Percentiles rank a stretch among this genome's conserved stretches.
Conservation (phyloP, 495 filamentous ascomycete genomes). For the Xylaria grammica region DNA sequence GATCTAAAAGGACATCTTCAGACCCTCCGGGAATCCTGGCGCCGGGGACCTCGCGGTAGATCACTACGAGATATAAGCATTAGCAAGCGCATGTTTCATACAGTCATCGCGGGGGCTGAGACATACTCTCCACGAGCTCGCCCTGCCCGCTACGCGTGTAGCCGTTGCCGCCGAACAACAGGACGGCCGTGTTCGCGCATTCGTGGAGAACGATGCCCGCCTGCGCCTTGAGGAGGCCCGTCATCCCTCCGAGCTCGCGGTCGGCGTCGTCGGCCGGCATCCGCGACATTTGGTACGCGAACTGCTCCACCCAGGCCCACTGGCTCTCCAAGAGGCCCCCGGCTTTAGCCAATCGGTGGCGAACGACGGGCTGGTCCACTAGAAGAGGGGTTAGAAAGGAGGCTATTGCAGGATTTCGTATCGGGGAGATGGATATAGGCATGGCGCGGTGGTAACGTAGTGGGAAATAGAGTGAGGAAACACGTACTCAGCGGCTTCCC, state of each 20-base stretch:
- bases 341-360: slow-evolving; percentile 71
- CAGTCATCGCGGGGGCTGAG: slow-evolving; percentile 4
- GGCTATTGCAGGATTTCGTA: background rate
- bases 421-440: background rate
- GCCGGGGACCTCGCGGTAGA: slow-evolving; percentile 69
- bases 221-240: slow-evolving; percentile 73
- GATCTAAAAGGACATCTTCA: slow-evolving; percentile 77
- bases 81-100: background rate
- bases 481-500: slow-evolving; percentile 62
- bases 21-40: slow-evolving; percentile 70
- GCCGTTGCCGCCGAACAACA: slow-evolving; percentile 76
- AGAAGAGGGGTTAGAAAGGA: slow-evolving; percentile 20
- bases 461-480: background rate
- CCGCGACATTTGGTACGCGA: slow-evolving; percentile 70
- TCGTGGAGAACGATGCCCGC: slow-evolving; percentile 71
- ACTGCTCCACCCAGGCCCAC: slow-evolving; percentile 77
- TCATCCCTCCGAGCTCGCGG: slow-evolving; percentile 69
- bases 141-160: slow-evolving; percentile 72
- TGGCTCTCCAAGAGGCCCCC: slow-evolving; percentile 72
- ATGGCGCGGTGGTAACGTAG: background rate
- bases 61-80: slow-evolving; percentile 43
- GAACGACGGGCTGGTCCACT: slow-evolving; percentile 73
- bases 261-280: slow-evolving; percentile 68
- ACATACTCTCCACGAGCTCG: slow-evolving; percentile 69
- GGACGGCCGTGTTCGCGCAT: slow-evolving; percentile 68